Evolutionary conservation across 805 yeast species (phyloP), one percentile per base, ranked within the genome.

Genomic region (Hanseniaspora taiwanica): DNA sequence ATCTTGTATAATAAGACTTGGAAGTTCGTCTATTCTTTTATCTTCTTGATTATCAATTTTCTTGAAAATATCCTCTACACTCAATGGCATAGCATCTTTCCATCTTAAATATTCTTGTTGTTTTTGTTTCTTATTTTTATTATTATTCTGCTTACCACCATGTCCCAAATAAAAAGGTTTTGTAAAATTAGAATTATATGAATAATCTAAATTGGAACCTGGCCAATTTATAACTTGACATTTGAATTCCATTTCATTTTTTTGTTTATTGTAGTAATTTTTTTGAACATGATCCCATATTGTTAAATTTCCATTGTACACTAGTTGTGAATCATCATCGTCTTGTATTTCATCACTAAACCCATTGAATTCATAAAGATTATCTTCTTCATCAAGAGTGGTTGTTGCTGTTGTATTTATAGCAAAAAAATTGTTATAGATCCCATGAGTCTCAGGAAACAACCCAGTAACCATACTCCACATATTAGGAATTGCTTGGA

Each of bases 141-240:
- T 16, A 4, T 5, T n/a, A n/a, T 29, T 16, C 14, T 7, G 3
- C 33, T 4, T 4, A 10, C 17, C 10, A 29, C 18, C 17, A 16
- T 29, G 33, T n/a, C 14, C 10, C 33, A 29, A 17, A 20, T 18
- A 33, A 19, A 19, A 33, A 5, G 36, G 36, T 20, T 33, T 20
- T 18, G 36, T 18, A 18, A 33, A 18, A 33, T 19, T 33, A 6
- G 36, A 33, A 18, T 33, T 16, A 7, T 13, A 33, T 13, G 36
- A 3, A 19, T 33, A 19, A 19, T 19, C 36, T 13, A 33, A 21
- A 12, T 12, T 12, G 17, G 36, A 18, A 4, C 96, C 96, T 0
- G 96, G 96, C 94, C 94, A 87, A 95, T 85, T 86, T 58, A 86
- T 94, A n/a, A 84, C 79, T 0, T 86, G 93, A 4, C 80, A 60